A percentile compares a stretch with the other conserved stretches of the same genome.
phyloP scores from a whole-genome alignment of 768 basidiomycete species.

The Rickenella mellea region DNA sequence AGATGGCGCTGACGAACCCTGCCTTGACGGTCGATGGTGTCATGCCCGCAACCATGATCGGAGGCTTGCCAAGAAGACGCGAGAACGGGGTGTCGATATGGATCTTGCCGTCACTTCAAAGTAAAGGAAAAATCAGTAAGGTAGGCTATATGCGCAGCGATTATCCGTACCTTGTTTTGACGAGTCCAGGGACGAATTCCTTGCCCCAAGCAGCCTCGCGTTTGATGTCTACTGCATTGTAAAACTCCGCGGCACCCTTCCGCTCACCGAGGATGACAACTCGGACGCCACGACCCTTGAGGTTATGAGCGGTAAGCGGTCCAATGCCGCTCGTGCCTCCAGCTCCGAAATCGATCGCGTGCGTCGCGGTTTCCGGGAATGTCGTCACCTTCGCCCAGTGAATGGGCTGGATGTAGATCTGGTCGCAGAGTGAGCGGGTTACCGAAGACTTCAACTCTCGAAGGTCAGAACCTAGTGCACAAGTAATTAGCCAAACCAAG shows the following conservation, averaged over 20 bases:
- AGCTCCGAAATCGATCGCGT: conserved; percentile 94
- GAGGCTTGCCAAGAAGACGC: conserved; percentile 89
- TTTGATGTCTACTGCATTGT: conserved; percentile 51
- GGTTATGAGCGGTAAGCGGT: conserved; percentile 77
- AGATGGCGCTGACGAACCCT: conserved; percentile 88
- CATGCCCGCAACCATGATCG: conserved; percentile 99
- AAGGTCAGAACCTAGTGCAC: conserved; percentile 69
- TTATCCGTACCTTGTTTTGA: conserved; percentile 71
- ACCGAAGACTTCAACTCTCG: conserved; percentile 60
- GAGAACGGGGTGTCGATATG: conserved; percentile 96
- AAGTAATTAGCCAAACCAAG: conserved; percentile 7
- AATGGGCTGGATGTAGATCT: conserved; percentile 86
- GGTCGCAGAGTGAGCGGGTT: conserved; percentile 82
- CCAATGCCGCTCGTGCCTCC: conserved; percentile 93
- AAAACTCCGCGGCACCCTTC: conserved; percentile 84
- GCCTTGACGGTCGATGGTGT: conserved; percentile 94
- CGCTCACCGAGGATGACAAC: conserved; percentile 87
- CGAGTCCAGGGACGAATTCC: conserved; percentile 75
- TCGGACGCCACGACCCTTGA: conserved; percentile 89
- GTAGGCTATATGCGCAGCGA: neutral
- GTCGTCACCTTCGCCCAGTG: conserved; percentile 88
- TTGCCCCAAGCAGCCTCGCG: conserved; percentile 88
- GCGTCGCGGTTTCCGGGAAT: conserved; percentile 87
- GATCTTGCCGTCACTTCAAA: conserved; percentile 73
- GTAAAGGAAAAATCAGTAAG: neutral